Evolutionary conservation across 73 alveolate species (phyloP).

Genomic region (Paramecium primaurelia): DNA sequence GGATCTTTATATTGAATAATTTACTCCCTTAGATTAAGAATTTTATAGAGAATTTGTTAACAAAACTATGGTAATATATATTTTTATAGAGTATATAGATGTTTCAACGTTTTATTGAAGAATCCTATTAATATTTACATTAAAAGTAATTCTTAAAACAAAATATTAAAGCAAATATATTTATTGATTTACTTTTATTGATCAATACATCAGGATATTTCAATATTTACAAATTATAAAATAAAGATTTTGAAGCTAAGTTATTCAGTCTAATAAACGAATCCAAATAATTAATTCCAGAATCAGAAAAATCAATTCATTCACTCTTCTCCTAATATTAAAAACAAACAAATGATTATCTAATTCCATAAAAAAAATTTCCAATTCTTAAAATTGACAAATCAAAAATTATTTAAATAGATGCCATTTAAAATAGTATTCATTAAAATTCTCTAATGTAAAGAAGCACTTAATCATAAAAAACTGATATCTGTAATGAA

Average conservation of each 20-base stretch:
- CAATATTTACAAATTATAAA: neutral
- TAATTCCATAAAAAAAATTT: neutral
- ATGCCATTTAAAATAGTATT: neutral
- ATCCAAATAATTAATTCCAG: neutral
- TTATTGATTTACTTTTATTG: neutral
- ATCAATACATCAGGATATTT: neutral
- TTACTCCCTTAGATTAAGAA: neutral
- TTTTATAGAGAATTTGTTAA: neutral
- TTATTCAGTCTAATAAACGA: neutral
- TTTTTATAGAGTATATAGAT: neutral
- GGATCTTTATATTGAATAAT: neutral
- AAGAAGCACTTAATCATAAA: neutral
- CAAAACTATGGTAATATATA: neutral
- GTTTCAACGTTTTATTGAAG: neutral
- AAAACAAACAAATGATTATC: neutral
- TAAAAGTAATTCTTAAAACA: neutral
- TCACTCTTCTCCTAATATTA: neutral
- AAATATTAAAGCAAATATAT: neutral
- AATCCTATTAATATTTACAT: neutral
- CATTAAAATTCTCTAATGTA: neutral
- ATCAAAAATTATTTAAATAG: neutral
- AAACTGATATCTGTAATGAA: neutral
- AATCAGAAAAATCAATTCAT: conserved; percentile 1
- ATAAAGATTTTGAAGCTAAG: neutral
- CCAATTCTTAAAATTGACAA: neutral